Base-by-base conservation (phyloP, 1,139 yeast genomes). In the Candida sanyaensis region DNA sequence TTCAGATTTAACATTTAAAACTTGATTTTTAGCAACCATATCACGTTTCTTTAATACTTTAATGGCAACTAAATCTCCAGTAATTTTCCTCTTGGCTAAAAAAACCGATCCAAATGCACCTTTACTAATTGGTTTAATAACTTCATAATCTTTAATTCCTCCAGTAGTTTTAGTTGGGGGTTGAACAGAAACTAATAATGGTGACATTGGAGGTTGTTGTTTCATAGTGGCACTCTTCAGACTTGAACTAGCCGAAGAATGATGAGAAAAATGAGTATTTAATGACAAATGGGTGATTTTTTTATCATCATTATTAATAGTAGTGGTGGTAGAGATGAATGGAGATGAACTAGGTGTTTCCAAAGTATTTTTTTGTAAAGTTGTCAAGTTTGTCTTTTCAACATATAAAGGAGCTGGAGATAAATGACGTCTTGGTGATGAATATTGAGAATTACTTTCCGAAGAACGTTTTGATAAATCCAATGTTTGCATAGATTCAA, bases 51-150 rank as follows among this genome's bases (percentile, higher is more conserved):
- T 88, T 53, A 95, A 72, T n/a, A 92, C 95, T 64, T 95, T 95
- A 51, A 95, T 91, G 1, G 99, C 99, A 57, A 88, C 95, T 63
- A 91, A 88, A 54, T 95, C 99, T 2, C 98, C 97, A 0, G 98
- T 93, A 11, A 87, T 66, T 57, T 83, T 86, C 57, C 95, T 80
- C 54, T 86, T 82, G 0, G 97, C 93, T 13, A 95, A 72, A 62
- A 85, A 93, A 1, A 95, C 99, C 37, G 96, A 87, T 0, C 99
- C 99, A 73, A 92, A 95, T 0, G 99, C 99, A 30, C 99, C 99
- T 62, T 90, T 89, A 62, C 97, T 88, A 46, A 95, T 91, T 0
- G 99, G 97, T 61, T 91, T 91, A 49, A 95, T 73, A 32, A 93
- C 83, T 57, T 90, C 97, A 63, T 91, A 95, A 65, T 95, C 99